Evolutionary conservation across 805 yeast species (phyloP).

Genomic region (Wickerhamiella cacticola): DNA sequence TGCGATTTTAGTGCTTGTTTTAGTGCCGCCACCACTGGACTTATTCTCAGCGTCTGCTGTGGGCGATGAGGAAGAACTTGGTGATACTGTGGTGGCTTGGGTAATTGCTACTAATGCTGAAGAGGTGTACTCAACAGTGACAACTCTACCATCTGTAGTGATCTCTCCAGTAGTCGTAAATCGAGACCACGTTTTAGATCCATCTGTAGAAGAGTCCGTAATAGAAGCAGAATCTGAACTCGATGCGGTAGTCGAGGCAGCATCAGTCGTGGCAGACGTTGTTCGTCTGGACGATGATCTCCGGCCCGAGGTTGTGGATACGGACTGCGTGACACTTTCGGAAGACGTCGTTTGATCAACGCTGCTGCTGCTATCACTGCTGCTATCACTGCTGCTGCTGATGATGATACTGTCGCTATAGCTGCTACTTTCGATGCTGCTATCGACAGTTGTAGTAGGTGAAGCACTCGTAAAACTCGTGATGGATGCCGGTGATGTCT

Average conservation of each 20-base stretch:
- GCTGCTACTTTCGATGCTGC: too few species aligned
- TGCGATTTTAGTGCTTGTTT: slow-evolving; percentile 9
- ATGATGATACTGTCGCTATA: too few species aligned
- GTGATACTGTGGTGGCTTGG: neutral
- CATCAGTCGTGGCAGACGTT: neutral
- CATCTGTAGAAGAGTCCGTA: neutral
- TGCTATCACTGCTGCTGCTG: neutral
- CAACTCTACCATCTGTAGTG: slow-evolving; percentile 6
- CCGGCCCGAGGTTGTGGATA: neutral
- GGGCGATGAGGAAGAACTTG: neutral
- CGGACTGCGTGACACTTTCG: neutral
- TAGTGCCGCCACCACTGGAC: neutral
- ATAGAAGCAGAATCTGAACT: neutral
- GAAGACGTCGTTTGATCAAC: neutral
- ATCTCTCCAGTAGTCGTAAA: neutral
- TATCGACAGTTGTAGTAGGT: neutral
- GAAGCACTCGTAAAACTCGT: neutral
- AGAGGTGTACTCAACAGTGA: slow-evolving; percentile 2
- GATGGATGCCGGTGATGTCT: neutral
- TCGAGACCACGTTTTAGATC: slow-evolving; percentile 3
- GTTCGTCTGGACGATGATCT: neutral
- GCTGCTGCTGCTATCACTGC: neutral
- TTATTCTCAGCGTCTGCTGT: neutral
- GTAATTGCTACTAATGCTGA: slow-evolving; percentile 6
- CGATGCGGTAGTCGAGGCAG: neutral